phyloP scores from a whole-genome alignment of 768 basidiomycete species.

The Russula abietina region DNA sequence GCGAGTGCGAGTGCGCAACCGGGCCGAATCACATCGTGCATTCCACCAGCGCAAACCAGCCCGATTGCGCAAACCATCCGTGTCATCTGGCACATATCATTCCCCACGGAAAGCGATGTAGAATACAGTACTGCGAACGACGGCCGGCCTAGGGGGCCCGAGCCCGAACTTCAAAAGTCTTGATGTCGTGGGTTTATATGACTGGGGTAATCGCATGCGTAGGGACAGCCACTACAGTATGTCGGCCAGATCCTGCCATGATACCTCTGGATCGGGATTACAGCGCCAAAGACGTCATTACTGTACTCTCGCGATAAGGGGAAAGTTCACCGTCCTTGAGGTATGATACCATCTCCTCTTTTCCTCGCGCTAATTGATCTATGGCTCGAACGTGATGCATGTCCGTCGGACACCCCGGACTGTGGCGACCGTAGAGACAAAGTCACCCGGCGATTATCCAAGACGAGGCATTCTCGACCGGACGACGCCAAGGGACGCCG shows the following conservation, averaged over 20 bases:
- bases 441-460: too few relatives aligned
- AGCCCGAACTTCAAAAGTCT: constrained; percentile 4
- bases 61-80: background rate
- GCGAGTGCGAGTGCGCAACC: too few relatives aligned
- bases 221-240: too few relatives aligned
- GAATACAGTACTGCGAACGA: too few relatives aligned
- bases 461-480: constrained; percentile 49
- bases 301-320: constrained; percentile 56
- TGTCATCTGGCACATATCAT: background rate
- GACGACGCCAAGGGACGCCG: constrained; percentile 68
- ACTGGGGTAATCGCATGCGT: constrained; percentile 8
- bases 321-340: constrained; percentile 57
- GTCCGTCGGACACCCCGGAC: too few relatives aligned
- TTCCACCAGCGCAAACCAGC: background rate
- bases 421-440: constrained; percentile 43
- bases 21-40: constrained; percentile 49
- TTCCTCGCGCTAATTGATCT: background rate
- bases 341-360: constrained; percentile 37
- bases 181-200: background rate
- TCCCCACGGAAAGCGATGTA: constrained; percentile 12
- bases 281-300: constrained; percentile 57
- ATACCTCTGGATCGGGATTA: constrained; percentile 80
- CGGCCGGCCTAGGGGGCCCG: too few relatives aligned
- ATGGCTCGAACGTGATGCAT: too few relatives aligned
- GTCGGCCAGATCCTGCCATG: constrained; percentile 68